Evolutionary conservation across 345 rosid species (phyloP).

Genomic region (Theobroma cacao): DNA sequence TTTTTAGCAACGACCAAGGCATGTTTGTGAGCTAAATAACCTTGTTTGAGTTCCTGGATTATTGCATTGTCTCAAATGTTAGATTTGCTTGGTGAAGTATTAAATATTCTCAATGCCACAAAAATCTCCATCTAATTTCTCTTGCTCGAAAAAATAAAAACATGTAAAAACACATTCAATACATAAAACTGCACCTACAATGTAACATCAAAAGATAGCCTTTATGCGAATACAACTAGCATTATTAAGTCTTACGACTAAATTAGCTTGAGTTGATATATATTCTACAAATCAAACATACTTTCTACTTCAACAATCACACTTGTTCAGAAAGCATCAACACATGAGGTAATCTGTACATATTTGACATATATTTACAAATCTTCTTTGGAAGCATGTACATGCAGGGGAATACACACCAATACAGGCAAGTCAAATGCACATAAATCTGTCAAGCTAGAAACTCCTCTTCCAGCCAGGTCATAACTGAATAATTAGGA

Average conservation of each 20-base stretch:
- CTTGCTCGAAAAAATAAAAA: neutral
- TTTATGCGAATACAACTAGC: neutral
- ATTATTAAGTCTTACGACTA: neutral
- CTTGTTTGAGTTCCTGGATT: conserved; percentile 76
- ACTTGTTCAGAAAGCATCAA: neutral
- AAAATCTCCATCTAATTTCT: neutral
- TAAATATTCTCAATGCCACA: neutral
- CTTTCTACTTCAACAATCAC: neutral
- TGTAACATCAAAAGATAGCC: conserved; percentile 24
- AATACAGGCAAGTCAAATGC: neutral
- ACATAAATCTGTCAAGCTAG: neutral
- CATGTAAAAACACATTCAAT: neutral
- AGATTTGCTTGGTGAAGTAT: neutral
- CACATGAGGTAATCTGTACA: neutral
- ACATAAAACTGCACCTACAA: neutral
- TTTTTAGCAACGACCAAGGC: conserved; percentile 62
- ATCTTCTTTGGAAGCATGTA: neutral
- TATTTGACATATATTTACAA: neutral
- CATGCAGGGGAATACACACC: neutral
- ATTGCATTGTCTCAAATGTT: neutral
- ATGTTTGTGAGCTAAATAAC: conserved; percentile 66
- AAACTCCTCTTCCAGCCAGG: neutral
- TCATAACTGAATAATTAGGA: neutral
- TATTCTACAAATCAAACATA: neutral
- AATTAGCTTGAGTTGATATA: neutral